A percentile compares a stretch with the other conserved stretches of the same genome.
Evolutionary conservation across 805 yeast species (phyloP).

Genomic region (Wickerhamomyces tratensis): DNA sequence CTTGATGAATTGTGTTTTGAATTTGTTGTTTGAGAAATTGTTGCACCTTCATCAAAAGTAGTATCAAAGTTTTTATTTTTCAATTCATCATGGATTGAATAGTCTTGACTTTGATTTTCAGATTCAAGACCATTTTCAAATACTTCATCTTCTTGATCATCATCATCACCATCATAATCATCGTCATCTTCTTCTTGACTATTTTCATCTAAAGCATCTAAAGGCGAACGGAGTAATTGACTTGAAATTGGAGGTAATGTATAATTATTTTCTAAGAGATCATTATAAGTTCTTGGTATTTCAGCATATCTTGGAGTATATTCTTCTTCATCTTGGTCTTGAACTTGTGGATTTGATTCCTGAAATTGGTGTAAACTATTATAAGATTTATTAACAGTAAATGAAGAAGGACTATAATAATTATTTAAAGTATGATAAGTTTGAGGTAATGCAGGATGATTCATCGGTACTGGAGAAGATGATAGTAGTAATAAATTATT

Average conservation of each 20-base stretch:
- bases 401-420: neutral
- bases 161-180: conserved; percentile 3
- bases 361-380: too few species aligned
- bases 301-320: neutral
- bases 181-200: neutral
- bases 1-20: too few species aligned
- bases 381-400: neutral
- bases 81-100: conserved; percentile 2
- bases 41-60: conserved; percentile 2
- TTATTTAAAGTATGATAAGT: neutral
- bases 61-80: conserved; percentile 5
- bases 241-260: neutral
- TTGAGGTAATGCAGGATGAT: neutral
- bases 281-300: neutral
- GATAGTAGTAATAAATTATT: neutral
- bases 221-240: neutral
- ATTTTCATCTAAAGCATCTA: neutral
- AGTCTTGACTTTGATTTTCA: conserved; percentile 10
- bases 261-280: neutral
- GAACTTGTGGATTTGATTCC: too few species aligned
- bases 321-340: neutral
- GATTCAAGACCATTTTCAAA: conserved; percentile 1
- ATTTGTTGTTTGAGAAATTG: too few species aligned
- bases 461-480: neutral
- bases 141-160: conserved; percentile 3